Percentiles rank a stretch among this genome's conserved stretches.
These are phyloP conservation scores for Chaetomium sp. DNA, from an alignment of 2,329 filamentous ascomycete genomes.

Conservation along the genomic window DNA sequence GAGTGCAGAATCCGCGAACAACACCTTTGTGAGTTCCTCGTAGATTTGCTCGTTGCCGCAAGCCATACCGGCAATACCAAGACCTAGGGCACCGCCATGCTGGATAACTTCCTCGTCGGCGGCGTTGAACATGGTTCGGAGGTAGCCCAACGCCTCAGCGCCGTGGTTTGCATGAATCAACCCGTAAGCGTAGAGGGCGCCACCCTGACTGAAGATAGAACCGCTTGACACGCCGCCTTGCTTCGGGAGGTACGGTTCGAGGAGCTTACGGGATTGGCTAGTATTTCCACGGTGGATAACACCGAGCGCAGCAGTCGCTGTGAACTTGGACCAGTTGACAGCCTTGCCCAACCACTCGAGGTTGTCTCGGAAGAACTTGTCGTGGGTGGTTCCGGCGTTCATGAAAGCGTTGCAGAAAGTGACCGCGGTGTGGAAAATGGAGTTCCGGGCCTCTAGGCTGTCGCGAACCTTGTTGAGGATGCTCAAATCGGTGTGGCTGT, in stretches of 20 bases:
- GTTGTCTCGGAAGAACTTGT: constrained; percentile 98
- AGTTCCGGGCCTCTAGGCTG: constrained; percentile 92
- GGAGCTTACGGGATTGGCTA: constrained; percentile 85
- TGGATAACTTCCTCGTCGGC: constrained; percentile 92
- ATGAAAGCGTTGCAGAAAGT: constrained; percentile 99
- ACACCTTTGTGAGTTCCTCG: constrained; percentile 82
- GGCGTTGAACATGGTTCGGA: constrained; percentile 72
- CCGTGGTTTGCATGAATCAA: constrained; percentile 98
- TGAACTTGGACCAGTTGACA: constrained; percentile 99
- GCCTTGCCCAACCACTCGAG: constrained; percentile 97
- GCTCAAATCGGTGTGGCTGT: constrained; percentile 87
- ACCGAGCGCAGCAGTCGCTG: constrained; percentile 90
- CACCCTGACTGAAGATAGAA: constrained; percentile 93
- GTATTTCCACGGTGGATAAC: constrained; percentile 97
- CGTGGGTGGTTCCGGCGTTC: constrained; percentile 97
- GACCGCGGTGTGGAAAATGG: constrained; percentile 96
- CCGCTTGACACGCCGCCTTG: constrained; percentile 72
- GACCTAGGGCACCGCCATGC: constrained; percentile 90
- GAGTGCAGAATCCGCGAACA: constrained; percentile 92
- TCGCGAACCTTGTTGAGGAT: constrained; percentile 97
- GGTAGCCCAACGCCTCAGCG: constrained; percentile 80
- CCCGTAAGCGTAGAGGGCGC: constrained; percentile 92
- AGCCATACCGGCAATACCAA: constrained; percentile 97
- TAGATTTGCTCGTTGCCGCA: constrained; percentile 90
- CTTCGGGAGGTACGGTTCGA: constrained; percentile 91